Base-by-base conservation (phyloP, 768 basidiomycete genomes). In the Termitomyces bulborhizus region DNA sequence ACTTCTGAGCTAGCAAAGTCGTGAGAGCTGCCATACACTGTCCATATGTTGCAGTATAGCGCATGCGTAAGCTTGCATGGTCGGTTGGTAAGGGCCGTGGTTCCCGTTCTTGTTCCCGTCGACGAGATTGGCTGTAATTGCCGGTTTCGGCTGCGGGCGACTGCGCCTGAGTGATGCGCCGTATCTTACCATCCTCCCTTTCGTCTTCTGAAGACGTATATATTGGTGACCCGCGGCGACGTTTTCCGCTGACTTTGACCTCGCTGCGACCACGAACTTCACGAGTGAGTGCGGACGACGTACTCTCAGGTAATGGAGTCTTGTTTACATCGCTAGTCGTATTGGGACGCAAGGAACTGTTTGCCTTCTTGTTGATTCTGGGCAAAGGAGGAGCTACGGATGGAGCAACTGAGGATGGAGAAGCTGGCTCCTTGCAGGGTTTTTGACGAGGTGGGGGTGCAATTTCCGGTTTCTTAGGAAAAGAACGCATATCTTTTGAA, bases 161-260 rank as follows among this genome's bases (percentile, higher is more conserved):
- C 0, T 64, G 51, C 9, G 42, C 52, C 36, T 52, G 45, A n/a
- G 54, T 29, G 36, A 51, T 57, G 13, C 56, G 46, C 52, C 66
- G 57, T 61, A 65, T 40, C 57, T 47, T 55, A 60, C 41, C 51
- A 8, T 68, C 68, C 55, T 79, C 74, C 24, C 73, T 74, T 62
- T 84, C 82, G 49, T 86, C 81, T 39, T 84, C 84, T 1, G 85
- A 84, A 1, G 85, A 85, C 0, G 86, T 86, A 57, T 84, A 86
- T 49, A 83, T 77, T 1, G 83, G 84, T 3, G 83, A 81, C 42
- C 69, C 74, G 44, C 85, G 82, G 44, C 81, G 75, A 18, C 60
- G 52, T 53, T 81, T 83, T 27, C 57, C 67, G 31, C 59, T 37
- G 45, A 46, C 34, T 65, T 65, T 26, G 65, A 60, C 41, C 63